Base-by-base conservation (phyloP, 2,329 filamentous ascomycete species). In the Pleurostoma richardsiae region DNA sequence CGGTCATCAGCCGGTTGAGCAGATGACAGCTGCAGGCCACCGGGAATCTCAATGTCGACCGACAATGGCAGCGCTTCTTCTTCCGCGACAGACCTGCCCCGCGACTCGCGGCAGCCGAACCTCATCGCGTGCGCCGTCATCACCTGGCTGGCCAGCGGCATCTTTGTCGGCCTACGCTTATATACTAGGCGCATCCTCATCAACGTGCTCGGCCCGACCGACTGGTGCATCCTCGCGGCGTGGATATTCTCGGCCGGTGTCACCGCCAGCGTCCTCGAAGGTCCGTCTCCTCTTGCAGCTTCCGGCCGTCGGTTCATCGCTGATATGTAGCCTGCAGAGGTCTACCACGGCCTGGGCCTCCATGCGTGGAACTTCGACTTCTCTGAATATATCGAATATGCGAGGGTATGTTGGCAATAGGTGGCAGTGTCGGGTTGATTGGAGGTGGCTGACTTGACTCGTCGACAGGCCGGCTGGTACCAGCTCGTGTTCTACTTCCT, bases 121-220 rank as follows among this genome's bases (percentile, higher is more conserved):
- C 55, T 63, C 31, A 54, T 59, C 27, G 59, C 49, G 4, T 59
- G 56, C 46, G 44, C 58, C 4, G 38, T 58, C 6, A 40, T 62
- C 29, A 60, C 57, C 6, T 55, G 55, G 48, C n/a, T 60, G 8
- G 54, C 70, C 19, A 59, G 62, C 3, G 58, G 59, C 8, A 36
- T 55, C 1, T 60, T 69, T 40, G 62, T 69, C n/a, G 51, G 50
- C 3, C 45, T 66, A n/a, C 66, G 68, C 6, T 61, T 72, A 42
- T 70, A 67, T 49, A 70, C 68, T 6, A 54, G 67, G 41, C 52
- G 56, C 3, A 51, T 56, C 5, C 49, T 69, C 33, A 58, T 66
- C 36, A 62, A 61, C 47, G 61, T 67, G 36, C 56, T 66, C 40
- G 65, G 64, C 36, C 41, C 52, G 8, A 62, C 68, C 28, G 68